Percentiles rank a stretch among this genome's conserved stretches.
Conservation (phyloP, 2,329 filamentous ascomycete species). For the Claviceps paspali region DNA sequence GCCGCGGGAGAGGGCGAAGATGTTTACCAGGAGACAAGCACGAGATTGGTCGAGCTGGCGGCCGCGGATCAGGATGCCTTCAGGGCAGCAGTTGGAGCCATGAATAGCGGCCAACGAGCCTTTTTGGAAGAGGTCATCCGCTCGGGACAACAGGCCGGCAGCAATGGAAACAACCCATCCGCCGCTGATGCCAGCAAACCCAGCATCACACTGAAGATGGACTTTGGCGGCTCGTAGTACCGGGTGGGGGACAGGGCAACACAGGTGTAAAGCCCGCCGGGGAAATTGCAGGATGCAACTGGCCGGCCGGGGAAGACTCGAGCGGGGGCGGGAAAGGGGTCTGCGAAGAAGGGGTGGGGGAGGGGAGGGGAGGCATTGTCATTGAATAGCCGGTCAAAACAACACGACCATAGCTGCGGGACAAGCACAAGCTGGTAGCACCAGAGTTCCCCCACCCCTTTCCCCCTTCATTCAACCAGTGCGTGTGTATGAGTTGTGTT, state of each 20-base stretch:
- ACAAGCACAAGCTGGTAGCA: neutral
- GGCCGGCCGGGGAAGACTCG: conserved; percentile 1
- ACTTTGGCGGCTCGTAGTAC: conserved; percentile 47
- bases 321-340: neutral
- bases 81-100: conserved; percentile 52
- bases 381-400: no score
- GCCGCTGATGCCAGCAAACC: conserved; percentile 43
- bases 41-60: conserved; percentile 66
- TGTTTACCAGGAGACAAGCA: conserved; percentile 58
- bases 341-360: no score
- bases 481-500: no score
- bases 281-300: conserved; percentile 2
- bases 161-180: conserved; percentile 22
- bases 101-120: conserved; percentile 54
- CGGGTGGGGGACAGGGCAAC: neutral
- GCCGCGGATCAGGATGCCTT: conserved; percentile 60
- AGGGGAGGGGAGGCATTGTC: no score
- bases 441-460: neutral
- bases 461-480: neutral
- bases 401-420: neutral
- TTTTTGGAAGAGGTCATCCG: conserved; percentile 73
- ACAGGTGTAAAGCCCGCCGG: neutral
- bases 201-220: conserved; percentile 86
- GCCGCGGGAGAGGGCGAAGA: conserved; percentile 48
- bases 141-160: conserved; percentile 37